A percentile compares a stretch with the other conserved stretches of the same genome.
Conservation (phyloP, 495 filamentous ascomycete genomes). For the Aeminium ludgeri region DNA sequence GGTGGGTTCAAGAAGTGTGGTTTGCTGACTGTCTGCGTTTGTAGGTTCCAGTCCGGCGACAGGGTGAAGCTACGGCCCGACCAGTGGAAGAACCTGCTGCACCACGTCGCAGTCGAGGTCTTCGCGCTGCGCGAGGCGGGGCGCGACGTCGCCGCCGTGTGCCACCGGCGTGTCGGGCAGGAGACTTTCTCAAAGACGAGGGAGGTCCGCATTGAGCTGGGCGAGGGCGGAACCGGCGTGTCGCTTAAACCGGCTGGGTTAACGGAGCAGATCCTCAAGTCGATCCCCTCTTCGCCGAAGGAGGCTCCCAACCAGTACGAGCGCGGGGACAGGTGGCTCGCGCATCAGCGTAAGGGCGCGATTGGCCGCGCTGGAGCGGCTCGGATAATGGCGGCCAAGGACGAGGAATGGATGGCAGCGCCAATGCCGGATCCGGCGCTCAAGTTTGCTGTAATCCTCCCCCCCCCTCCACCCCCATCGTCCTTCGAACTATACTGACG, state of each 20-base stretch:
- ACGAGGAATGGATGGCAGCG: background rate
- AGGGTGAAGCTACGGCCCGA: slow-evolving; percentile 31
- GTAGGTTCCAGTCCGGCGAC: slow-evolving; percentile 4
- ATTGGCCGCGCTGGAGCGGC: background rate
- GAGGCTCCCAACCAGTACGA: background rate
- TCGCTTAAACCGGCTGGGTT: background rate
- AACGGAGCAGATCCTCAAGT: background rate
- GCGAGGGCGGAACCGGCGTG: background rate
- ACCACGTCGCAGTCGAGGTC: slow-evolving; percentile 32
- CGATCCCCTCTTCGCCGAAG: background rate
- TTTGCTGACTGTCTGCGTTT: background rate
- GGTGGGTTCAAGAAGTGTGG: background rate
- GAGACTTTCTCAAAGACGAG: slow-evolving; percentile 5
- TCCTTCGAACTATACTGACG: slow-evolving; percentile 1
- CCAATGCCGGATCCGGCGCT: slow-evolving; percentile 30
- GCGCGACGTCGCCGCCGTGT: slow-evolving; percentile 18
- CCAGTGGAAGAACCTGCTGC: slow-evolving; percentile 29
- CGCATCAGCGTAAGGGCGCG: slow-evolving; percentile 2
- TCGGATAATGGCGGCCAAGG: too few relatives aligned
- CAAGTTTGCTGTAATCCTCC: slow-evolving; percentile 52
- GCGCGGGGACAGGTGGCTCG: slow-evolving; percentile 1
- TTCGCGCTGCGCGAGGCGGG: slow-evolving; percentile 32
- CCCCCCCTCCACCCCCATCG: background rate
- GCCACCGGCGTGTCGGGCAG: slow-evolving; percentile 2
- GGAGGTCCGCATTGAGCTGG: slow-evolving; percentile 1